Base-by-base conservation (phyloP, 116 monocot genomes). In the Dioscorea cayenensis region DNA sequence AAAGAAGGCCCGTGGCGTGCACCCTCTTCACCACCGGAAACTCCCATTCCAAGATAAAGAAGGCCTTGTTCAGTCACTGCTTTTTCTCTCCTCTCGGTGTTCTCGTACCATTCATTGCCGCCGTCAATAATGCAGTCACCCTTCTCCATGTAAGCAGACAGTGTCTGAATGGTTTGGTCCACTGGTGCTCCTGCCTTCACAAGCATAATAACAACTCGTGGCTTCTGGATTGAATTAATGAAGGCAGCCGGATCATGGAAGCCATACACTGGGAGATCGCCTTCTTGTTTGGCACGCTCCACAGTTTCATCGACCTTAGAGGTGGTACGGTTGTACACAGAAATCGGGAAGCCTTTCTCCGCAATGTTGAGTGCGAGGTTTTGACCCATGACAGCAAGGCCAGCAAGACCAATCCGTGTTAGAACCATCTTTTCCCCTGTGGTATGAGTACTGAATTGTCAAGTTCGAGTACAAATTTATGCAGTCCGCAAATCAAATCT, bases 41-140 rank as follows among this genome's bases (percentile, higher is more conserved):
- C 83, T 20, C 83, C 83, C 83, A 83, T 83, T 14, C 83, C 83
- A 49, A 83, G 78, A 58, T 78, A 83, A 49, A 83, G 74, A 27
- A 83, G 66, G 18, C 78, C 83, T 1, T 35, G 28, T 16, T 63
- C 67, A 2, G 67, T 69, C 51, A 76, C 63, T 6, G 76, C 79
- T 12, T 67, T 60, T 37, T 72, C 79, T 64, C 83, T 64, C 59
- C 83, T 62, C 76, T 83, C 79, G 2, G 83, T 83, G 76, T 83
- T 83, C 79, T 83, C 83, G 38, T 83, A 83, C 83, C 83, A 83
- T 59, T 83, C 79, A 55, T 83, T 83, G 20, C 83, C 83, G 3
- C 83, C 83, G 64, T 83, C 83, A 27, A 83, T 73, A 51, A 83
- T 79, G 69, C 79, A 75, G 69, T 83, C 83, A 19, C 83, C 83